phyloP scores from a whole-genome alignment of 2,329 filamentous ascomycete species.

The Dendryphion nanum region DNA sequence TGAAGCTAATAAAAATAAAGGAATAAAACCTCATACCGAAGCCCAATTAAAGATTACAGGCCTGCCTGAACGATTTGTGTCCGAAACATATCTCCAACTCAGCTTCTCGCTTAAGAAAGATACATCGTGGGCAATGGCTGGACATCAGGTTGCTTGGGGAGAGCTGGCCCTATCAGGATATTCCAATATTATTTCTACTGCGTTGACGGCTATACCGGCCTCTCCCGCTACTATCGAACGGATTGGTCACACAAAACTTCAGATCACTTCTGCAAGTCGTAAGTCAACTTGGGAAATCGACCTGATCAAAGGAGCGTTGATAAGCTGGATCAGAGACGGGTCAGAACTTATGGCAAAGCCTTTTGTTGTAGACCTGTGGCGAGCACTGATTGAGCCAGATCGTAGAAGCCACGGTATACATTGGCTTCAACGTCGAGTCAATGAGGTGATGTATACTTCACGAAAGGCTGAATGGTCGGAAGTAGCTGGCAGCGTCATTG shows the following conservation, averaged over 20 bases:
- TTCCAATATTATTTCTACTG: background rate
- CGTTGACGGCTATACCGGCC: background rate
- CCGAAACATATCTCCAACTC: background rate
- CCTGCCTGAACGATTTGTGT: too few relatives aligned
- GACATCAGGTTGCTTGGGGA: background rate
- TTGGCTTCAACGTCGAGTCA: background rate
- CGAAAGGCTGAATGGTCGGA: constrained; percentile 22
- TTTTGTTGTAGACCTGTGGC: background rate
- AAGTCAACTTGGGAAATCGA: background rate
- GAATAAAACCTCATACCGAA: too few relatives aligned
- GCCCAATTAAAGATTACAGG: too few relatives aligned
- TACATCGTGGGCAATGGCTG: background rate
- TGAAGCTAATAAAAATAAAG: too few relatives aligned
- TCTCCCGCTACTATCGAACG: too few relatives aligned
- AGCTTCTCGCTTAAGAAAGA: background rate
- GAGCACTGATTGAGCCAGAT: background rate
- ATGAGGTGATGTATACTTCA: too few relatives aligned
- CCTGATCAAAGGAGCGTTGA: background rate
- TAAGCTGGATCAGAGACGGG: background rate
- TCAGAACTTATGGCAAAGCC: background rate
- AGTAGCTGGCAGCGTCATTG: constrained; percentile 21
- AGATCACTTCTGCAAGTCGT: background rate
- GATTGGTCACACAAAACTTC: background rate
- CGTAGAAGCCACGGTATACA: background rate
- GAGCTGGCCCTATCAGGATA: background rate